Evolutionary conservation across 495 filamentous ascomycete genomes (phyloP), one percentile per base, ranked within the genome.

Genomic region (Rhypophila decipiens): DNA sequence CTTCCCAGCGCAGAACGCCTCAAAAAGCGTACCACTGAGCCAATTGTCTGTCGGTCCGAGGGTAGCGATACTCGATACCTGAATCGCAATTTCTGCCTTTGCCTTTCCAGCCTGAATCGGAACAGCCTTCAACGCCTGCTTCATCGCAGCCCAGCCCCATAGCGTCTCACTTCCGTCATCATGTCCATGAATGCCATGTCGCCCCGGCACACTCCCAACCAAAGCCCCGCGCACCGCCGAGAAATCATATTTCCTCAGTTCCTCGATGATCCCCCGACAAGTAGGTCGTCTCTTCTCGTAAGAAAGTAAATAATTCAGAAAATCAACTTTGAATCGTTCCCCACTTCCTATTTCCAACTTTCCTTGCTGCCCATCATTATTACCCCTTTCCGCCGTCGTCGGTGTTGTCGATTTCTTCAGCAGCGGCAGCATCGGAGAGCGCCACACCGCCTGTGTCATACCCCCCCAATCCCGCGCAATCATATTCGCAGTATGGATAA

Each of bases 401-500:
- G 46, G 42, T 2, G 43, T 44, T 21, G 44, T 21, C 11, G 39
- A 31, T 31, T 31, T 24, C 24, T 47, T 24, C 10, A 52, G 42
- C 27, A 62, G 63, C 5, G 86, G 85, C 7, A 95, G 79, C 0
- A 82, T 62, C 17, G 88, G 89, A 7, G 88, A 90, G 23, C 69
- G 72, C 90, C 90, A 96, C 18, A 83, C 78, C 1, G 83, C 89
- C 58, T 96, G 88, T 0, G 80, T 82, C 87, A 95, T 86, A 54
- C 90, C 89, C 7, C 67, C 72, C 90, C 90, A 96, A 67, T 96
- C 90, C 39, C 79, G 74, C 19, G 71, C 60, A 36, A 95, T 90
- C 80, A 95, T 86, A 53, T 96, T 95, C 10, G 88, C 88, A 0
- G 90, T 96, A 50, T 93, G 87, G 33, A 95, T 91, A 15, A 94